Evolutionary conservation across 1,139 yeast genomes (phyloP).

Genomic region (Wickerhamiella pararugosa): DNA sequence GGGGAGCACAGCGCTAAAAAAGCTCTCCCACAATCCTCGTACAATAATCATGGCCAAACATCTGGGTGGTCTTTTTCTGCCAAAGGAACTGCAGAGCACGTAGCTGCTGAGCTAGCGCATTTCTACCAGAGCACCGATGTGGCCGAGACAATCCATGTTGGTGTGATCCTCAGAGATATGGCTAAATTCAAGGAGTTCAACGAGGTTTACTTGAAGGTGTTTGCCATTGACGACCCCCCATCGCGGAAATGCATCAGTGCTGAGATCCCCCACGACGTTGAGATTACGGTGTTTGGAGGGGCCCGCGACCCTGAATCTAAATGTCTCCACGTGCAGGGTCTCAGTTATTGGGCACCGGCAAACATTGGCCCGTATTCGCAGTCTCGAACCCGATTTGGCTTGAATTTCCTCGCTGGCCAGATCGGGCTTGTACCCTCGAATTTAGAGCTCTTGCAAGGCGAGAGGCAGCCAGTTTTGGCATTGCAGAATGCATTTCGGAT

Average conservation of each 20-base stretch:
- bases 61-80: neutral
- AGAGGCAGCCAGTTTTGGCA: slow-evolving; percentile 35
- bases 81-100: slow-evolving; percentile 1
- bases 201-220: slow-evolving; percentile 38
- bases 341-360: slow-evolving; percentile 97
- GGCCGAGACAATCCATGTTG: slow-evolving; percentile 22
- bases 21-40: no score
- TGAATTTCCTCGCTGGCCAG: slow-evolving; percentile 76
- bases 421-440: slow-evolving; percentile 66
- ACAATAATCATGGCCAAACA: neutral
- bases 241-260: slow-evolving; percentile 76
- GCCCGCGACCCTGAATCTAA: slow-evolving; percentile 13
- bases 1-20: neutral
- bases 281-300: slow-evolving; percentile 25
- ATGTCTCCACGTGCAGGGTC: slow-evolving; percentile 81
- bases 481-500: slow-evolving; percentile 59
- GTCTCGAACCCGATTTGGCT: slow-evolving; percentile 38
- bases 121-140: neutral
- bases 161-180: slow-evolving; percentile 54
- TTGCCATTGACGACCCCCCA: slow-evolving; percentile 59
- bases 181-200: slow-evolving; percentile 45
- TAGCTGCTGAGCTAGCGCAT: neutral
- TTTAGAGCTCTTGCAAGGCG: slow-evolving; percentile 31
- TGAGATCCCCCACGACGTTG: slow-evolving; percentile 31
- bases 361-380: slow-evolving; percentile 97